Evolutionary conservation across 768 basidiomycete species (phyloP), one percentile per base, ranked within the genome.

Genomic region (Hypsizygus marmoreus): DNA sequence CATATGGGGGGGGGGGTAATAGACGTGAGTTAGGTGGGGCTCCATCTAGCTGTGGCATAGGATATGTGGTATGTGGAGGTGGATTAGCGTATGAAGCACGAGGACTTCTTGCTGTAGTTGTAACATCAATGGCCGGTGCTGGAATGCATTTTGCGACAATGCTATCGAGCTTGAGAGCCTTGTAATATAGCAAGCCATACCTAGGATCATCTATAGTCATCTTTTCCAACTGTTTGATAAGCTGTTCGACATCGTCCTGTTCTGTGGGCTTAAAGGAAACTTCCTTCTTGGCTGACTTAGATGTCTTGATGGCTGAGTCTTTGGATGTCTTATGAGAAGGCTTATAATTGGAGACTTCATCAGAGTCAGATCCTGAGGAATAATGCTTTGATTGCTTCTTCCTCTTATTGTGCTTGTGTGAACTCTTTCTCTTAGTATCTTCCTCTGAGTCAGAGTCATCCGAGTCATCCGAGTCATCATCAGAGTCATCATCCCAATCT

Each of bases 201-300:
- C 25, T 16, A 19, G 43, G 51, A 51, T 40, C 38, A 13, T 40
- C 38, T 8, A 40, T 24, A 2, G 38, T 24, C 20, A 40, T 11
- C 13, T 40, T 23, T 5, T 24, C 22, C 3, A 40, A 14, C 13
- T 40, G 38, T n/a, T 40, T 24, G 16, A 40, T 40, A 4, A 40
- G 23, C 5, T 40, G 20, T 25, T 40, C 38, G 2, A 40, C 38
- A 4, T 26, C 38, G 6, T n/a, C n/a, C n/a, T n/a, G n/a, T n/a
- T n/a, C n/a, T n/a, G n/a, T n/a, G n/a, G n/a, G n/a, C n/a, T n/a
- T n/a, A n/a, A n/a, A n/a, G n/a, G n/a, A n/a, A n/a, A n/a, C n/a
- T n/a, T n/a, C n/a, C n/a, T n/a, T n/a, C n/a, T n/a, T n/a, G n/a
- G n/a, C n/a, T n/a, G n/a, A n/a, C n/a, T n/a, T n/a, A n/a, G n/a